A percentile compares a stretch with the other conserved stretches of the same genome.
These are phyloP conservation scores for Pythium phragmitis DNA, from an alignment of 352 stramenopile genomes.

Conservation along the genomic window DNA sequence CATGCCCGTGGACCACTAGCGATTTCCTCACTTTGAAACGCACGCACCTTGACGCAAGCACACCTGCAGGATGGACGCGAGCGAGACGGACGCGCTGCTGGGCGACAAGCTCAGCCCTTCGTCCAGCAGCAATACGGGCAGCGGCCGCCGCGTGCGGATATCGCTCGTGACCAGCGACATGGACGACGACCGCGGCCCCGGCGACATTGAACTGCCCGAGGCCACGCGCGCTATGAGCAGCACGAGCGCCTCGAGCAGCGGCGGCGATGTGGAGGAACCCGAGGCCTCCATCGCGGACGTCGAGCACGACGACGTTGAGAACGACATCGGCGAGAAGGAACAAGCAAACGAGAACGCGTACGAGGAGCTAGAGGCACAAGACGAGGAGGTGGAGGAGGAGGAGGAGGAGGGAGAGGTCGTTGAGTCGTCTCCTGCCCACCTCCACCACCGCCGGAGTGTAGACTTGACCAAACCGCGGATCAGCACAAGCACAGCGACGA, in stretches of 20 bases:
- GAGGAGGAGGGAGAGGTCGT: not conserved
- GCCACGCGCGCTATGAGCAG: constrained; percentile 13
- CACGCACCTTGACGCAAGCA: too few relatives aligned
- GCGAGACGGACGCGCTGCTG: constrained; percentile 50
- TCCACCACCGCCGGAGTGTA: not conserved
- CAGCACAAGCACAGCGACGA: constrained; percentile 5
- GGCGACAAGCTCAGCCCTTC: constrained; percentile 23
- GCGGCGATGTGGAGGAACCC: constrained; percentile 22
- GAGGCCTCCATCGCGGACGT: constrained; percentile 11
- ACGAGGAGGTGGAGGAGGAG: not conserved
- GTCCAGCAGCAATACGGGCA: constrained; percentile 8
- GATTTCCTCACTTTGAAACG: not conserved
- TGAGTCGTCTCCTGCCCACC: not conserved
- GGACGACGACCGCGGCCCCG: constrained; percentile 2
- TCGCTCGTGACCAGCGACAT: constrained; percentile 13
- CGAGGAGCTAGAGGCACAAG: not conserved
- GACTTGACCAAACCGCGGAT: not conserved
- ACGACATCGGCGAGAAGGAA: not conserved
- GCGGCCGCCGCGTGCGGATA: constrained; percentile 21
- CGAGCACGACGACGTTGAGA: not conserved
- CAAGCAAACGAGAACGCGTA: not conserved
- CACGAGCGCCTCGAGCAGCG: constrained; percentile 21
- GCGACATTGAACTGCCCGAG: constrained; percentile 15
- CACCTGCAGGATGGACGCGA: constrained; percentile 32
- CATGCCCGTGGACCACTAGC: too few relatives aligned